Conservation (phyloP, 129 eudicot genomes). For the Solidago caesia region DNA sequence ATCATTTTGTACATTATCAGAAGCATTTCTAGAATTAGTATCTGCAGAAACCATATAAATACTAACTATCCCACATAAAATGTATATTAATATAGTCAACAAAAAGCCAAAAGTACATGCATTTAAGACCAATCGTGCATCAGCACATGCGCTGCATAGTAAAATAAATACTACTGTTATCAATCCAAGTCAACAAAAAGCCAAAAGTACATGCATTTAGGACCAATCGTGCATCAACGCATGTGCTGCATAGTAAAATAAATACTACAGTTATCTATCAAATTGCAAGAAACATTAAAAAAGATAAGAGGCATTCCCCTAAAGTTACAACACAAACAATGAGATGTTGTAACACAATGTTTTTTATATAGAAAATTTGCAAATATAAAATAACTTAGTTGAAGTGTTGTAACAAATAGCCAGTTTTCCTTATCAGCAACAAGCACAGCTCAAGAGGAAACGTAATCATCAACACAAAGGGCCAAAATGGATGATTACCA, state of each 20-base stretch:
- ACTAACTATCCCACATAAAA: background rate
- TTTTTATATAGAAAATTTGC: too few relatives aligned
- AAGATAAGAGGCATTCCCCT: too few relatives aligned
- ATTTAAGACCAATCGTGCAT: background rate
- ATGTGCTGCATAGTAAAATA: background rate
- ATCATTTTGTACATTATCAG: constrained; percentile 42
- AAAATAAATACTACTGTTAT: background rate
- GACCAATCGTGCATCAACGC: background rate
- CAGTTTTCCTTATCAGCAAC: background rate
- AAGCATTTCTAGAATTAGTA: constrained; percentile 43
- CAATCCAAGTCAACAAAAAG: background rate
- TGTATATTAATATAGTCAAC: background rate
- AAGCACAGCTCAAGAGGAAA: background rate
- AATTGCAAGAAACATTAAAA: constrained; percentile 9
- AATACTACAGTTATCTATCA: background rate
- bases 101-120: background rate
- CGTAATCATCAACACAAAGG: background rate
- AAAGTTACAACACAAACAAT: background rate
- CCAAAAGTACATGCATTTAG: background rate
- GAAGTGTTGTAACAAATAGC: background rate
- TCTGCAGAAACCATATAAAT: constrained; percentile 39
- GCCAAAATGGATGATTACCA: background rate
- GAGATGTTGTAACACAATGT: too few relatives aligned
- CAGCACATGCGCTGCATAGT: background rate
- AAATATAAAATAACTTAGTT: too few relatives aligned